Conservation (phyloP, 331 rosid species). For the Pyracantha coccinea region DNA sequence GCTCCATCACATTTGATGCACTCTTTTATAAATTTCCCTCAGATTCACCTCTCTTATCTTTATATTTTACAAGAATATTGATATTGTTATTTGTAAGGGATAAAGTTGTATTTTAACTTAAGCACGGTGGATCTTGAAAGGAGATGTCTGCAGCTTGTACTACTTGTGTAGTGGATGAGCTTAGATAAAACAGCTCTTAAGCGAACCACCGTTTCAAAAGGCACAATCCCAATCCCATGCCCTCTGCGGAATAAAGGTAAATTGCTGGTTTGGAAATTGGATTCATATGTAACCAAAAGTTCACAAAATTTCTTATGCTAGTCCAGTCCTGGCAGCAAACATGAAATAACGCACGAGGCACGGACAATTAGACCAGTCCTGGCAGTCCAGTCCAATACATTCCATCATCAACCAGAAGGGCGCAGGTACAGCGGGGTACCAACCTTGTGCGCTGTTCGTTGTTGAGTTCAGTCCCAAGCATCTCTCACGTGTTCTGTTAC, state of each 20-base stretch:
- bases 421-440: neutral
- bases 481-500: neutral
- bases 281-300: neutral
- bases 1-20: no score
- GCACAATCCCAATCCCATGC: neutral
- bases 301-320: neutral
- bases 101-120: no score
- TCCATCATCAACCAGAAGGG: neutral
- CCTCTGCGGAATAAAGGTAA: neutral
- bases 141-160: neutral
- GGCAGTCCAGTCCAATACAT: neutral
- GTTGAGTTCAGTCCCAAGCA: neutral
- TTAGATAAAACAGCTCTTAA: no score
- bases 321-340: neutral
- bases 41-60: no score
- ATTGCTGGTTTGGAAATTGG: neutral
- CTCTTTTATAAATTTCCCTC: neutral
- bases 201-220: neutral
- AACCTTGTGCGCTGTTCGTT: neutral
- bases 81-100: neutral
- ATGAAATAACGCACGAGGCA: neutral
- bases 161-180: neutral
- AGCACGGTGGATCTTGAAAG: neutral
- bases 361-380: neutral
- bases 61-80: neutral